phyloP scores from a whole-genome alignment of 805 yeast species.

The Maudiozyma bulderi region DNA sequence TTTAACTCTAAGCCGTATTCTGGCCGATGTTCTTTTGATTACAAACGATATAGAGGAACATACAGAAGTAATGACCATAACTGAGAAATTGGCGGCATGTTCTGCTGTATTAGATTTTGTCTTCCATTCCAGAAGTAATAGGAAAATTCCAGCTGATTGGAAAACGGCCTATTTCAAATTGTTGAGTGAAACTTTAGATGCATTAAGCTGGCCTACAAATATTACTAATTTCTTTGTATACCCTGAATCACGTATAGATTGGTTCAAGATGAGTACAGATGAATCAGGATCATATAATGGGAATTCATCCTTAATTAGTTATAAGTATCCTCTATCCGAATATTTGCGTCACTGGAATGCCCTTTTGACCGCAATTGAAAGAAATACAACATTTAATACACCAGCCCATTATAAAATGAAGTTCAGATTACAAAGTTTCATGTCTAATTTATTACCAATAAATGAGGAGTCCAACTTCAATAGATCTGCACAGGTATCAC shows the following conservation, averaged over 20 bases:
- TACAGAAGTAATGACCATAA: not conserved
- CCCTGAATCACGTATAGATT: conserved; percentile 21
- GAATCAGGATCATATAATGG: conserved; percentile 10
- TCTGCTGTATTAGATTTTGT: conserved; percentile 21
- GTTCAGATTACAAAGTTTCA: conserved; percentile 17
- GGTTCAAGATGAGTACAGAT: conserved; percentile 19
- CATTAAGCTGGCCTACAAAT: conserved; percentile 20
- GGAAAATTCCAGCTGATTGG: conserved; percentile 15
- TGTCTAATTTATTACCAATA: conserved; percentile 21
- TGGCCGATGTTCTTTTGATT: too few relatives aligned
- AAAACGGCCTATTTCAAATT: conserved; percentile 17
- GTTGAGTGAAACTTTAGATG: conserved; percentile 12
- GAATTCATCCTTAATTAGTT: conserved; percentile 21
- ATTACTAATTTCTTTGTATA: conserved; percentile 23
- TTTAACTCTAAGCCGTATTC: too few relatives aligned
- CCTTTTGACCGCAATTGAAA: conserved; percentile 11
- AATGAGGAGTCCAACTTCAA: conserved; percentile 24
- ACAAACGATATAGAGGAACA: not conserved
- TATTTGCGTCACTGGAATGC: conserved; percentile 26
- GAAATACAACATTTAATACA: conserved; percentile 18
- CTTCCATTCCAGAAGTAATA: conserved; percentile 13
- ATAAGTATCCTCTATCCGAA: conserved; percentile 24
- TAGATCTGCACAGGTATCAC: conserved; percentile 17
- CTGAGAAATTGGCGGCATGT: conserved; percentile 5
- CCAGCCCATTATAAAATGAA: conserved; percentile 19